Evolutionary conservation across 2,329 filamentous ascomycete species (phyloP).

Genomic region (Pyrenochaeta sp.): DNA sequence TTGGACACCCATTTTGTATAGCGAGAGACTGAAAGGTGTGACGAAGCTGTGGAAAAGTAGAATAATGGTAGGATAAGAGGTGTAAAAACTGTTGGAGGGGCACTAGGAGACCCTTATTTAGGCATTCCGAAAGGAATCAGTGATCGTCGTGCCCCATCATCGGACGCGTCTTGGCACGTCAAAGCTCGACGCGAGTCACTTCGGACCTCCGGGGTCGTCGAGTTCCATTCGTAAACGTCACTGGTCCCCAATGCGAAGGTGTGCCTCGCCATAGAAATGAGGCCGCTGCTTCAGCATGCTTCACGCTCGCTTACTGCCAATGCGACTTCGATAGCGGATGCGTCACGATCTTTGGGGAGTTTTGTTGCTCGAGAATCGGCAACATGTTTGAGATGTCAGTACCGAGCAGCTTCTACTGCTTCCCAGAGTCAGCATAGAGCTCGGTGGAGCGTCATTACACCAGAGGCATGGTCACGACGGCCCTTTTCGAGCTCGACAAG

Average conservation of each 20-base stretch:
- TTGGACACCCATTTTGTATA: slow-evolving; percentile 43
- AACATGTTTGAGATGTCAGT: slow-evolving; percentile 42
- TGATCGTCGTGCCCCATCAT: slow-evolving; percentile 22
- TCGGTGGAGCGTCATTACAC: slow-evolving; percentile 8
- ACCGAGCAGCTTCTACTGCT: slow-evolving; percentile 33
- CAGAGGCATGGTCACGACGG: slow-evolving; percentile 15
- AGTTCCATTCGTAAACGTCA: slow-evolving; percentile 20
- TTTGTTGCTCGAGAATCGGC: slow-evolving; percentile 23
- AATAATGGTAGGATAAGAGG: background rate
- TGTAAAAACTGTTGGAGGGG: slow-evolving; percentile 19
- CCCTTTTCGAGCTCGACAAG: slow-evolving; percentile 30
- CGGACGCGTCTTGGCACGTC: slow-evolving; percentile 38
- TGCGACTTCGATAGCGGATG: slow-evolving; percentile 20
- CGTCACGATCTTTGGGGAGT: slow-evolving; percentile 18
- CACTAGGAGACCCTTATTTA: slow-evolving; percentile 23
- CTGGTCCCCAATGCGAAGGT: slow-evolving; percentile 15
- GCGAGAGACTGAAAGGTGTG: background rate
- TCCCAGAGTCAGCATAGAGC: slow-evolving; percentile 9
- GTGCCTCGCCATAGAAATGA: slow-evolving; percentile 43
- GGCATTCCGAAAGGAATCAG: slow-evolving; percentile 34
- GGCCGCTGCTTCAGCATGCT: slow-evolving; percentile 53
- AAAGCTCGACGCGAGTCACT: slow-evolving; percentile 29
- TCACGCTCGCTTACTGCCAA: slow-evolving; percentile 42
- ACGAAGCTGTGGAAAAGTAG: slow-evolving; percentile 3
- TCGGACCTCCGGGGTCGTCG: slow-evolving; percentile 24